Conservation (phyloP, 441 rosid genomes). For the Eugenia klotzschiana region DNA sequence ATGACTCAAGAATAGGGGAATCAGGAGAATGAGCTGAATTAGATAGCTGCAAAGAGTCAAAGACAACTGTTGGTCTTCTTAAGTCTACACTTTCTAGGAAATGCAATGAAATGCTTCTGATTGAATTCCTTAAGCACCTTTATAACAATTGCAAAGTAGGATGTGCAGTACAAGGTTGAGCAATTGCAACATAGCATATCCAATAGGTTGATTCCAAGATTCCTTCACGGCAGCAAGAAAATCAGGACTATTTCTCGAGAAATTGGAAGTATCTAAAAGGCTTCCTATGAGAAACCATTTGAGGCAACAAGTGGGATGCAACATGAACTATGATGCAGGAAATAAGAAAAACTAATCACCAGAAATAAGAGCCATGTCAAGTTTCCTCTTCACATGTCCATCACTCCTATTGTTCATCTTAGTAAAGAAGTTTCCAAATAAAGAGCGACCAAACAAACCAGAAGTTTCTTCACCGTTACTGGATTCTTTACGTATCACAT, state of each 20-base stretch:
- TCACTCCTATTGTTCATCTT: neutral
- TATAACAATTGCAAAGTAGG: neutral
- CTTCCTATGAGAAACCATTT: neutral
- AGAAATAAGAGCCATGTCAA: neutral
- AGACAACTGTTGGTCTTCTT: neutral
- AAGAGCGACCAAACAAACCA: neutral
- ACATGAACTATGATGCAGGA: neutral
- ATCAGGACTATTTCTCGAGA: neutral
- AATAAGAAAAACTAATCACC: neutral
- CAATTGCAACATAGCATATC: neutral
- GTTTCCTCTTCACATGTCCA: neutral
- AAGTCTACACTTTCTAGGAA: neutral
- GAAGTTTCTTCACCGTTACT: neutral
- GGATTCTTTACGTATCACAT: neutral
- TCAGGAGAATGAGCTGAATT: neutral
- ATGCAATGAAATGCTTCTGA: neutral
- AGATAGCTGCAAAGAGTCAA: neutral
- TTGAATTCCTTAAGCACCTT: neutral
- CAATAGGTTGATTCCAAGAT: neutral
- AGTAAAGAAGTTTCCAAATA: neutral
- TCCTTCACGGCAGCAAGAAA: neutral
- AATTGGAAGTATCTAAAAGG: neutral
- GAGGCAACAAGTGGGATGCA: neutral
- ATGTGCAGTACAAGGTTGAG: neutral
- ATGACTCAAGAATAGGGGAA: neutral